phyloP scores from a whole-genome alignment of 1,139 yeast species.

The Magnusiomyces magnusii region DNA sequence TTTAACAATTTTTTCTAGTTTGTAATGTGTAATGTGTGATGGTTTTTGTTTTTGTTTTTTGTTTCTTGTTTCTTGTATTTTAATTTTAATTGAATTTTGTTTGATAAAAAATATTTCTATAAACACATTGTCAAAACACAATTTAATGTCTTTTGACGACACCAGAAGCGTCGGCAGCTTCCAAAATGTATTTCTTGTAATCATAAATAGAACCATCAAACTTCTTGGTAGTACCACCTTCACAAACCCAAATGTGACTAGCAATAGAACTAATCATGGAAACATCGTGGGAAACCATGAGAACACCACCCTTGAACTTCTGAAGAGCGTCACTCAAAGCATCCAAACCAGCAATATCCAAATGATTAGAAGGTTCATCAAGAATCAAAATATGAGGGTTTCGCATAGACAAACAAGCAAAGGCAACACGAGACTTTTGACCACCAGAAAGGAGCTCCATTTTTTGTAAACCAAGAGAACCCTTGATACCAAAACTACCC shows the following conservation, averaged over 20 bases:
- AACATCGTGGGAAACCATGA: slow-evolving; percentile 98
- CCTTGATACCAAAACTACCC: slow-evolving; percentile 96
- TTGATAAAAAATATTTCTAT: neutral
- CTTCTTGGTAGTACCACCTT: slow-evolving; percentile 67
- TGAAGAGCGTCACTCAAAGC: slow-evolving; percentile 86
- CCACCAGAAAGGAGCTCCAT: slow-evolving; percentile 93
- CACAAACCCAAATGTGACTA: slow-evolving; percentile 93
- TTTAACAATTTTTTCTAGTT: too few relatives aligned
- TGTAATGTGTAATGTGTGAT: too few relatives aligned
- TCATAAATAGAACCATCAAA: slow-evolving; percentile 81
- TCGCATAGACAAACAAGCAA: slow-evolving; percentile 84
- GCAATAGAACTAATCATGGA: slow-evolving; percentile 81
- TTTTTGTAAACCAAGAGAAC: slow-evolving; percentile 85
- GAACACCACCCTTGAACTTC: slow-evolving; percentile 87
- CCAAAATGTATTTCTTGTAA: slow-evolving; percentile 81
- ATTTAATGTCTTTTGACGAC: slow-evolving; percentile 72
- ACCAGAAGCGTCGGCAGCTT: slow-evolving; percentile 73
- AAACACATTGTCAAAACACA: neutral
- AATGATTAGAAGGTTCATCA: slow-evolving; percentile 98
- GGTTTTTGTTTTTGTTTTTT: neutral
- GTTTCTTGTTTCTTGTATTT: neutral
- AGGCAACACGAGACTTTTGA: slow-evolving; percentile 96
- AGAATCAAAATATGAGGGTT: slow-evolving; percentile 89
- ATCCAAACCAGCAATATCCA: slow-evolving; percentile 97
- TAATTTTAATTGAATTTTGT: neutral